Evolutionary conservation across 2,329 filamentous ascomycete species (phyloP), one percentile per base, ranked within the genome.

Genomic region (Cryphonectria radicalis): DNA sequence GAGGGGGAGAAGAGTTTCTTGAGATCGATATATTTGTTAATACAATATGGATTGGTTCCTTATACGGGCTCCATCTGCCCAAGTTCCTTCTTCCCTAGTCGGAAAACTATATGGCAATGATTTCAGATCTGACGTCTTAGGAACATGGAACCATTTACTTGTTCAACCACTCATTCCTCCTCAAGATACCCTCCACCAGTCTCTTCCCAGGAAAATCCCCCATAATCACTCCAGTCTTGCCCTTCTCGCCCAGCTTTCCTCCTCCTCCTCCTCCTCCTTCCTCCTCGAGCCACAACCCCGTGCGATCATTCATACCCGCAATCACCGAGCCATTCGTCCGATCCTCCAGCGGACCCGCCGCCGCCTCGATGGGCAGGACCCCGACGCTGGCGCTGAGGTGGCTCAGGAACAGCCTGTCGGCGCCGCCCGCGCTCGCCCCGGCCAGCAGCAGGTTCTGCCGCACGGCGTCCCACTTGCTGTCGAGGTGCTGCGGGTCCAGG

Each of bases 231-330:
- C 85, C 85, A 1, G 83, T 81, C 35, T 81, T 77, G 11, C 78
- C 77, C 32, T 68, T 57, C 60, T 28, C n/a, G 13, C 37, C 62
- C 35, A 42, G n/a, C 10, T 14, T 57, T 64, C 14, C 57, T 66
- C 40, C 63, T 63, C 67, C 59, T n/a, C 67, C 57, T 64, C 19
- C 57, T 63, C 35, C 62, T 65, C 65, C 55, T n/a, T 69, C 62
- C 14, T 68, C 70, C 57, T 72, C 73, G 28, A 86, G 77, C 81
- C 82, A 86, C 73, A 78, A 77, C 43, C 84, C 84, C 46, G 84
- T 85, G 78, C 82, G 81, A 74, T 86, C 84, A 70, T 87, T 87
- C 79, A 86, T 85, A 40, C 85, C 85, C n/a, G 76, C 74, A 4
- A 85, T 78, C 22, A 74, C 71, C 11, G 79, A 79, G 59, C 78